Percentiles rank a stretch among this genome's conserved stretches.
Conservation (phyloP, 345 rosid species). For the Dimocarpus longan region DNA sequence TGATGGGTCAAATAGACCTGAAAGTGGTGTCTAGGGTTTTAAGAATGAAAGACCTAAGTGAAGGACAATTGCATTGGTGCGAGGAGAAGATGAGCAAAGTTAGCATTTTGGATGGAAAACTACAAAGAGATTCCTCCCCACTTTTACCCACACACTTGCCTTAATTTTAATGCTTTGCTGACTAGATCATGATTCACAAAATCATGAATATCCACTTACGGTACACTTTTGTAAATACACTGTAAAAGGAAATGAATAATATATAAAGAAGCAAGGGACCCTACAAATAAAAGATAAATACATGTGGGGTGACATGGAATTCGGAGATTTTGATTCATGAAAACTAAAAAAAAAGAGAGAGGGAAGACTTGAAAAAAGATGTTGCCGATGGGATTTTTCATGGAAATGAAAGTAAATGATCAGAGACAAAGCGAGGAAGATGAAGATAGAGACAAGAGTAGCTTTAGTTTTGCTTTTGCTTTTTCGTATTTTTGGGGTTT, state of each 20-base stretch:
- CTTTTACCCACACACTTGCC: conserved; percentile 54
- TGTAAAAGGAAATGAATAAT: not conserved
- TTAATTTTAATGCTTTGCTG: conserved; percentile 33
- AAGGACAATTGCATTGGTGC: conserved; percentile 89
- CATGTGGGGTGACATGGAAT: conserved; percentile 51
- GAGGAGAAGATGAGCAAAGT: conserved; percentile 98
- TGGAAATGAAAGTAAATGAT: conserved; percentile 41
- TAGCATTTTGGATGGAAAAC: conserved; percentile 61
- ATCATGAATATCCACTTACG: conserved; percentile 42
- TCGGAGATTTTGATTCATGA: conserved; percentile 27
- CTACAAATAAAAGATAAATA: conserved; percentile 47
- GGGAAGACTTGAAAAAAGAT: conserved; percentile 10
- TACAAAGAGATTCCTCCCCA: conserved; percentile 88
- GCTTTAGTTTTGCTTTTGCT: conserved; percentile 50
- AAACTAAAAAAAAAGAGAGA: conserved; percentile 22
- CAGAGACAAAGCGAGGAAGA: conserved; percentile 57
- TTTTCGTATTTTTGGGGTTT: conserved; percentile 22
- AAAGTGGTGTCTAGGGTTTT: conserved; percentile 92
- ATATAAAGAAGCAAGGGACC: conserved; percentile 10
- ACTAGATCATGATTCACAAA: conserved; percentile 40
- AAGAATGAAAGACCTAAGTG: conserved; percentile 69
- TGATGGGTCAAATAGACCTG: conserved; percentile 89
- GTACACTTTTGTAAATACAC: conserved; percentile 36
- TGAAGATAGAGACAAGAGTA: conserved; percentile 40
- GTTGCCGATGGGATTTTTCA: conserved; percentile 17